Conservation (phyloP, 2,329 filamentous ascomycete genomes). For the Aspergillus proliferans region DNA sequence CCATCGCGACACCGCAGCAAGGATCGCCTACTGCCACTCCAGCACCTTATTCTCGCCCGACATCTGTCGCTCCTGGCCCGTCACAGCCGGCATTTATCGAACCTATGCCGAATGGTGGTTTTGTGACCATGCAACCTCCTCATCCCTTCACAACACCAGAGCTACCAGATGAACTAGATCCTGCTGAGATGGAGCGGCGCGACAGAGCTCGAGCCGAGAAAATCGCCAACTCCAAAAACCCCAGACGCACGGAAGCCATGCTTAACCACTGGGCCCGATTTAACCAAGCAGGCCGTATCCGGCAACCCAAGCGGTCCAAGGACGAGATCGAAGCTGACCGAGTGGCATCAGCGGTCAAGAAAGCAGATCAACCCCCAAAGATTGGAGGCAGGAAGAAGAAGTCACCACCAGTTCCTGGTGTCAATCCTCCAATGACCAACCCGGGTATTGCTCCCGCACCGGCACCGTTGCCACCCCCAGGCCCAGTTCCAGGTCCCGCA, state of each 20-base stretch:
- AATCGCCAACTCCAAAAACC: conserved; percentile 40
- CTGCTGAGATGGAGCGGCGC: conserved; percentile 17
- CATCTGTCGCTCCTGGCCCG: not conserved
- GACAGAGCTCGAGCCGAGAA: conserved; percentile 27
- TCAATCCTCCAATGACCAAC: not conserved
- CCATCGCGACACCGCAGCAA: conserved; percentile 5
- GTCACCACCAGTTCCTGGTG: conserved; percentile 5
- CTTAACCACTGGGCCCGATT: conserved; percentile 41
- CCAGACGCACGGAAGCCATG: conserved; percentile 40
- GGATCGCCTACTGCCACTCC: not conserved
- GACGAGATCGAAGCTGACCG: conserved; percentile 39
- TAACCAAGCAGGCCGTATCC: conserved; percentile 37
- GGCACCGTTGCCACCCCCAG: not conserved
- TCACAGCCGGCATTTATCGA: conserved; percentile 12
- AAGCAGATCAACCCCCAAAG: conserved; percentile 21
- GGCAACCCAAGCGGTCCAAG: conserved; percentile 40
- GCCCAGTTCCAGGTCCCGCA: no score
- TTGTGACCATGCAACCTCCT: conserved; percentile 1
- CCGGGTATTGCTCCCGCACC: conserved; percentile 14
- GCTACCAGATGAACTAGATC: conserved; percentile 18
- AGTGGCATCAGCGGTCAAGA: conserved; percentile 22
- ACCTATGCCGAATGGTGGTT: conserved; percentile 11
- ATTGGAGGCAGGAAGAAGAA: conserved; percentile 19
- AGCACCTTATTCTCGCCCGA: not conserved
- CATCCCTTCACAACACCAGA: conserved; percentile 9